Conservation (phyloP, 2,329 filamentous ascomycete genomes). For the Colletotrichum shisoi region DNA sequence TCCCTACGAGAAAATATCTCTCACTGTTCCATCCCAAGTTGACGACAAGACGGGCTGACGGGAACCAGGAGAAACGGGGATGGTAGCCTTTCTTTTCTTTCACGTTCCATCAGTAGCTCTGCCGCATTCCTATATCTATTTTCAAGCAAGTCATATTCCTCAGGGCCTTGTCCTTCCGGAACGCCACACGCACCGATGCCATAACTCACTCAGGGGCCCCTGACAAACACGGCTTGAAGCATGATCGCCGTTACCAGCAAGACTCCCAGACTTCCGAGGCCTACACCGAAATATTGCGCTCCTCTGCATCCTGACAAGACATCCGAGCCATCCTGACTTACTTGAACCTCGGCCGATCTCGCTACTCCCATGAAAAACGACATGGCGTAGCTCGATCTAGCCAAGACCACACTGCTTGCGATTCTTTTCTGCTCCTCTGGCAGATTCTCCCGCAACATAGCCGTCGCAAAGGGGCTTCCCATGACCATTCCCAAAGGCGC, state of each 20-base stretch:
- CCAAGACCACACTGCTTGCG: constrained; percentile 64
- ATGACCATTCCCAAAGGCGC: constrained; percentile 72
- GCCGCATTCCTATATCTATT: neutral
- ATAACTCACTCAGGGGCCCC: too few relatives aligned
- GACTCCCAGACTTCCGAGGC: constrained; percentile 41
- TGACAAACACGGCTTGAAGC: neutral
- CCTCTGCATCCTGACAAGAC: constrained; percentile 49
- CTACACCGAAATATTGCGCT: constrained; percentile 53
- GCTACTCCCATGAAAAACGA: constrained; percentile 71
- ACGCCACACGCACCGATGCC: neutral
- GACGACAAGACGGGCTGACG: neutral
- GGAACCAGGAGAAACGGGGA: neutral
- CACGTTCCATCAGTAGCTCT: neutral
- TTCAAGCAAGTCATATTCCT: neutral
- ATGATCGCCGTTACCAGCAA: neutral
- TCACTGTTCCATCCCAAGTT: neutral
- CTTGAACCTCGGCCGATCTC: constrained; percentile 64
- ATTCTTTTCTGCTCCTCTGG: constrained; percentile 56
- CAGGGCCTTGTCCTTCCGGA: neutral
- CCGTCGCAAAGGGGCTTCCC: constrained; percentile 67
- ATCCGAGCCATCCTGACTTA: constrained; percentile 42
- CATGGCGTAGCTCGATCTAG: constrained; percentile 72
- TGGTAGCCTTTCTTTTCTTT: neutral
- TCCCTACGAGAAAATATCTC: neutral
- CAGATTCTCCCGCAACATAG: constrained; percentile 65